Evolutionary conservation across 306 rosid genomes (phyloP).

Genomic region (Nissolia schottii): DNA sequence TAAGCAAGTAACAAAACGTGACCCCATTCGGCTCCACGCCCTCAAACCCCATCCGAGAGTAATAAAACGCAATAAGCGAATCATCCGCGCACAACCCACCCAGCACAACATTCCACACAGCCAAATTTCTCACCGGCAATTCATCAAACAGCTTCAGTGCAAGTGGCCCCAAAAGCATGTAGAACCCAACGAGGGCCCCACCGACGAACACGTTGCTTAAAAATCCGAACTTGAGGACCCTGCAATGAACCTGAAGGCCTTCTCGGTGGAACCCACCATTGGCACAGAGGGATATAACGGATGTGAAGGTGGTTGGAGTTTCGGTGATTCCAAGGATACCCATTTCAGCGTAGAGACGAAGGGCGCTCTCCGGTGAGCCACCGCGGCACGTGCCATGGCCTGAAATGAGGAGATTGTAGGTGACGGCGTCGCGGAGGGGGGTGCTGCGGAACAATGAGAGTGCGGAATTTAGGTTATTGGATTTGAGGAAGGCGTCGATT

Average conservation of each 20-base stretch:
- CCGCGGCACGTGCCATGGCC: constrained; percentile 33
- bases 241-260: constrained; percentile 74
- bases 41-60: constrained; percentile 48
- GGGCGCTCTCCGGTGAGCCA: constrained; percentile 37
- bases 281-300: constrained; percentile 48
- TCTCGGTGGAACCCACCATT: constrained; percentile 37
- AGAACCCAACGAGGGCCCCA: constrained; percentile 53
- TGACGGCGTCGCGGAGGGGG: constrained; percentile 56
- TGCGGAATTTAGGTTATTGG: constrained; percentile 42
- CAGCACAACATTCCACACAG: constrained; percentile 55
- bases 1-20: constrained; percentile 68
- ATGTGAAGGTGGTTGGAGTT: constrained; percentile 50
- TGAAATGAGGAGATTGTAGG: constrained; percentile 67
- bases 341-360: constrained; percentile 59
- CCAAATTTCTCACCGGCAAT: constrained; percentile 53
- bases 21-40: constrained; percentile 66
- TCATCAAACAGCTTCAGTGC: constrained; percentile 73
- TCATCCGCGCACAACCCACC: constrained; percentile 58
- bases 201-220: constrained; percentile 49
- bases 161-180: constrained; percentile 39
- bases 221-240: constrained; percentile 57
- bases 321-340: constrained; percentile 48
- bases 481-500: constrained; percentile 36
- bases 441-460: constrained; percentile 47
- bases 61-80: constrained; percentile 31